Evolutionary conservation across 2,329 filamentous ascomycete species (phyloP).

Genomic region (Capronia americana): DNA sequence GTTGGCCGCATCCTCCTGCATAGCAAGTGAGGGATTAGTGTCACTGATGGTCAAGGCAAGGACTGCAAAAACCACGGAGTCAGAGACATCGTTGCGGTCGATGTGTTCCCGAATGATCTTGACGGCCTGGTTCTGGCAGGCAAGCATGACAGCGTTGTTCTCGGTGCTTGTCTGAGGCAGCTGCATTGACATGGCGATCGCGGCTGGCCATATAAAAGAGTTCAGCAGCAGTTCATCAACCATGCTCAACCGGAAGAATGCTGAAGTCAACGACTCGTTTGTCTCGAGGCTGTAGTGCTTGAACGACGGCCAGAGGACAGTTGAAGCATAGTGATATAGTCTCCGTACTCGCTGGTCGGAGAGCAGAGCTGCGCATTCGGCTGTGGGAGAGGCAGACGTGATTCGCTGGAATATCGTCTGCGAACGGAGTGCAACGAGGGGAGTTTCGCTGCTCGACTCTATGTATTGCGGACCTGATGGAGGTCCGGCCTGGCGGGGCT

Average conservation of each 20-base stretch:
- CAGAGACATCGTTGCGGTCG: conserved; percentile 4
- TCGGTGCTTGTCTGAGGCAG: background rate
- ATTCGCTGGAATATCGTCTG: conserved; percentile 8
- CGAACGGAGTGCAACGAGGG: background rate
- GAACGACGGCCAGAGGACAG: conserved; percentile 24
- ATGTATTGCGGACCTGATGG: background rate
- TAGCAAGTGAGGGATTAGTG: conserved; percentile 11
- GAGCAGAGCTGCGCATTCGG: conserved; percentile 15
- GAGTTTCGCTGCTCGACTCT: background rate
- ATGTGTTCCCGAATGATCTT: conserved; percentile 21
- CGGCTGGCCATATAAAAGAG: conserved; percentile 24
- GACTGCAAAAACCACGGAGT: conserved; percentile 25
- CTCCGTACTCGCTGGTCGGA: conserved; percentile 10
- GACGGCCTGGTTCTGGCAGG: conserved; percentile 20
- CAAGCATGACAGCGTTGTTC: conserved; percentile 26
- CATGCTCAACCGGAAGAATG: conserved; percentile 27
- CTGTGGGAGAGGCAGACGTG: background rate
- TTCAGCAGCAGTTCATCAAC: conserved; percentile 24
- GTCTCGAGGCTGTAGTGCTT: conserved; percentile 22
- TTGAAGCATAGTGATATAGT: conserved; percentile 17
- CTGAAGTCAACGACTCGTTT: conserved; percentile 22
- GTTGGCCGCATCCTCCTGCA: conserved; percentile 8
- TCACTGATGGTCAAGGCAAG: conserved; percentile 24
- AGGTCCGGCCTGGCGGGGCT: background rate
- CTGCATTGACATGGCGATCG: conserved; percentile 29